Evolutionary conservation across 2,329 filamentous ascomycete genomes (phyloP).

Genomic region (Aspergillus sp.): DNA sequence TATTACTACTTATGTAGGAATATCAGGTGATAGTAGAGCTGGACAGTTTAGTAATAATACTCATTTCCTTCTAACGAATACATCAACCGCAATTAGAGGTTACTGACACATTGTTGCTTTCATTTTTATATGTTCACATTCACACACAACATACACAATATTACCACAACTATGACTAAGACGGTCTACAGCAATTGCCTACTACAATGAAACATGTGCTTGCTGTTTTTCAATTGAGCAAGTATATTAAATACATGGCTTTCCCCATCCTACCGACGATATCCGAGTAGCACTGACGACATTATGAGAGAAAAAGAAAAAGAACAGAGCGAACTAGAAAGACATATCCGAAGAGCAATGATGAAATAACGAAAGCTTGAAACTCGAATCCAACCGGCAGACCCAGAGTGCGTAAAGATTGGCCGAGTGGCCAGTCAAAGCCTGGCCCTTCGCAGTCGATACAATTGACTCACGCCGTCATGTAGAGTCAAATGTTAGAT

Average conservation of each 20-base stretch:
- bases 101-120: too few species aligned
- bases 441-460: conserved; percentile 4
- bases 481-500: conserved; percentile 12
- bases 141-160: too few species aligned
- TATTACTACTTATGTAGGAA: too few species aligned
- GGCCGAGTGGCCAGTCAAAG: conserved; percentile 1
- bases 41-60: too few species aligned
- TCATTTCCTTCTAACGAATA: too few species aligned
- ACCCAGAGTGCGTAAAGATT: conserved; percentile 3
- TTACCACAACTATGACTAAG: too few species aligned
- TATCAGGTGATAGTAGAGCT: too few species aligned
- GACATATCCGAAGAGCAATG: conserved; percentile 6
- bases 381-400: conserved; percentile 12
- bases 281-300: conserved; percentile 11
- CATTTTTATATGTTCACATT: too few species aligned
- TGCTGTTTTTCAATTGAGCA: conserved; percentile 4
- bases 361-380: conserved; percentile 13
- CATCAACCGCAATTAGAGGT: too few species aligned
- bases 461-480: conserved; percentile 13
- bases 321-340: conserved; percentile 6
- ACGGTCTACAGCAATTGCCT: neutral
- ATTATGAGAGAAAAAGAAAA: conserved; percentile 12
- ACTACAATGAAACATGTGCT: neutral
- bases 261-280: conserved; percentile 8
- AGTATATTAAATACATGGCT: conserved; percentile 23